Evolutionary conservation across 768 basidiomycete genomes (phyloP).

Genomic region (Filobasidium wieringae): DNA sequence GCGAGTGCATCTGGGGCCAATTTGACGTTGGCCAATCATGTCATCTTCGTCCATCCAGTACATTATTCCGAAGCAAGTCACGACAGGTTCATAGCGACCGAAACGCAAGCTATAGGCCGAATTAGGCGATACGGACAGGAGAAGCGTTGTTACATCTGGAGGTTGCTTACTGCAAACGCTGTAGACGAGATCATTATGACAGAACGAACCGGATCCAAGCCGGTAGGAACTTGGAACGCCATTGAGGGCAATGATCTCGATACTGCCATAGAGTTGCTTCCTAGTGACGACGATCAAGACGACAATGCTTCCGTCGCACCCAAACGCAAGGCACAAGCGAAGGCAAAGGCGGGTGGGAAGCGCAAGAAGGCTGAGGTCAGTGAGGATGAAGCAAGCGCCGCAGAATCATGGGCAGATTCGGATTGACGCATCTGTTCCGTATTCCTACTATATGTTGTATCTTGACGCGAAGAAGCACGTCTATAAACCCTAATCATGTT

Average conservation of each 20-base stretch:
- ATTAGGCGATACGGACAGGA: constrained; percentile 68
- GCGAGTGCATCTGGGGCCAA: constrained; percentile 50
- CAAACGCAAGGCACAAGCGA: not conserved
- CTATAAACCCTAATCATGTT: too few relatives aligned
- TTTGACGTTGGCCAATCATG: constrained; percentile 83
- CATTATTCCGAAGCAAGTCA: constrained; percentile 76
- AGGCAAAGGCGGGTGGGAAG: not conserved
- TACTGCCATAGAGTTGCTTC: not conserved
- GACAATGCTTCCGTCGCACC: not conserved
- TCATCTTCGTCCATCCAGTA: constrained; percentile 85
- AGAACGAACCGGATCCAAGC: constrained; percentile 5
- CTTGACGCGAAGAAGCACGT: too few relatives aligned
- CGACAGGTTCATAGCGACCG: constrained; percentile 54
- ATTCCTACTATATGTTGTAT: too few relatives aligned
- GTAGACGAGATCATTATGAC: constrained; percentile 9
- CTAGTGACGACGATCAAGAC: not conserved
- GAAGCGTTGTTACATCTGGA: constrained; percentile 9
- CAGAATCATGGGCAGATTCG: not conserved
- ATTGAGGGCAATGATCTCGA: not conserved
- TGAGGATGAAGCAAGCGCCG: constrained; percentile 1
- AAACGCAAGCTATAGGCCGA: constrained; percentile 39
- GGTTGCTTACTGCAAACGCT: constrained; percentile 1
- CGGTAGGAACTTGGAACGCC: constrained; percentile 1
- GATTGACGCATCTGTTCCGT: too few relatives aligned
- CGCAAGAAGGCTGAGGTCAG: not conserved